Evolutionary conservation across 768 basidiomycete species (phyloP).

Genomic region (Vararia minispora): DNA sequence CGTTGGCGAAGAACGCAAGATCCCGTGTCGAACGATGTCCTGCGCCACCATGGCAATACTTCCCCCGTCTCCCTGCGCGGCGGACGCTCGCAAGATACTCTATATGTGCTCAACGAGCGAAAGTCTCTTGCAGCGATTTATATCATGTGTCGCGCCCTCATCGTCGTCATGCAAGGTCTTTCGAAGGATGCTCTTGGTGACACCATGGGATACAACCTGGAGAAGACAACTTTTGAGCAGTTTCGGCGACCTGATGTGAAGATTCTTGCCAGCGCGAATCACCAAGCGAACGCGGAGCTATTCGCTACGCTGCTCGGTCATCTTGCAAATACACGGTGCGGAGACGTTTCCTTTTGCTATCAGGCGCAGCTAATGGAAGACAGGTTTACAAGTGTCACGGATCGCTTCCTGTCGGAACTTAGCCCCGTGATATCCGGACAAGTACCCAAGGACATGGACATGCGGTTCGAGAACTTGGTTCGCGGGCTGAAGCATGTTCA

Average conservation of each 20-base stretch:
- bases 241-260: constrained; percentile 65
- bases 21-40: constrained; percentile 35
- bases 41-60: constrained; percentile 37
- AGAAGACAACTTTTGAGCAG: constrained; percentile 82
- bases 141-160: constrained; percentile 81
- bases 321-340: constrained; percentile 70
- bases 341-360: too few relatives aligned
- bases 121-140: constrained; percentile 79
- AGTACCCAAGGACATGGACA: constrained; percentile 70
- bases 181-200: constrained; percentile 74
- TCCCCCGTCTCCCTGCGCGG: constrained; percentile 19
- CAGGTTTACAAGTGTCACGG: constrained; percentile 88
- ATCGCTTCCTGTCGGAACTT: constrained; percentile 78
- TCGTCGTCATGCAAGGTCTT: constrained; percentile 61
- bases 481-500: constrained; percentile 72
- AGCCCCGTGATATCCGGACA: constrained; percentile 63
- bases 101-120: constrained; percentile 50
- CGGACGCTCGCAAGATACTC: constrained; percentile 34
- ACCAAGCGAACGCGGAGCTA: constrained; percentile 70
- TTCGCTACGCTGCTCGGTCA: constrained; percentile 80
- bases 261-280: constrained; percentile 57
- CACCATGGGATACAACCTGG: constrained; percentile 65
- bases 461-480: constrained; percentile 76
- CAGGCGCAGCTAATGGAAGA: too few relatives aligned
- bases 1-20: constrained; percentile 80